Evolutionary conservation across 2,329 filamentous ascomycete species (phyloP), one percentile per base, ranked within the genome.

Genomic region (Claviceps cyperi): DNA sequence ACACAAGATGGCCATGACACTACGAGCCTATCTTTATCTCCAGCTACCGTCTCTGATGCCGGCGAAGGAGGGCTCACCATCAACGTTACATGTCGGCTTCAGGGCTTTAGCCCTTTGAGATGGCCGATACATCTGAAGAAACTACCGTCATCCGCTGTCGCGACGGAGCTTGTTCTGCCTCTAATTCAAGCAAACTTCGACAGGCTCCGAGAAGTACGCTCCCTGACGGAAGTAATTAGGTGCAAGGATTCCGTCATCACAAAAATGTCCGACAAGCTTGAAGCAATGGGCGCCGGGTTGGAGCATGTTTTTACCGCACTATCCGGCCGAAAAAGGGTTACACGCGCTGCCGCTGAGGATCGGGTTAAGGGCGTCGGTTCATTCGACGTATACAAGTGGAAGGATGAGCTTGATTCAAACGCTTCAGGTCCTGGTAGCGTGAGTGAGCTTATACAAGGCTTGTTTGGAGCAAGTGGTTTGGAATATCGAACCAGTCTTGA

Each of bases 71-170:
- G 74, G 19, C 61, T 80, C 19, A 65, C 60, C 8, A 62, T 88
- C 38, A 69, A 73, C 40, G 67, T 84, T 28, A 79, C 70, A 3
- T 79, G 78, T 50, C 65, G 73, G 8, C 69, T 91, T 13, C 81
- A 83, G n/a, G 79, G 79, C 1, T 69, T 89, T 32, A 69, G 72
- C 46, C 73, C 78, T 5, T 67, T 91, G 37, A 68, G 68, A 52
- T 91, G 86, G 86, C 74, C 73, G 0, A 70, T 89, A 50, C 64
- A 73, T 46, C 65, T 91, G 17, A 62, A 60, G 28, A 76, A 71
- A 53, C 65, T 64, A 19, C 62, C 69, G 1, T 57, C 69, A 8
- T 66, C 68, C 17, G 62, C 65, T 13, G 59, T 77, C 4, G 66
- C 73, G 8, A 69, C 69, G 1, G 67, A 72, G 51, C 66, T 80